These are phyloP conservation scores for Pleomassaria siparia DNA, from an alignment of 2,329 filamentous ascomycete genomes.

Conservation along the genomic window DNA sequence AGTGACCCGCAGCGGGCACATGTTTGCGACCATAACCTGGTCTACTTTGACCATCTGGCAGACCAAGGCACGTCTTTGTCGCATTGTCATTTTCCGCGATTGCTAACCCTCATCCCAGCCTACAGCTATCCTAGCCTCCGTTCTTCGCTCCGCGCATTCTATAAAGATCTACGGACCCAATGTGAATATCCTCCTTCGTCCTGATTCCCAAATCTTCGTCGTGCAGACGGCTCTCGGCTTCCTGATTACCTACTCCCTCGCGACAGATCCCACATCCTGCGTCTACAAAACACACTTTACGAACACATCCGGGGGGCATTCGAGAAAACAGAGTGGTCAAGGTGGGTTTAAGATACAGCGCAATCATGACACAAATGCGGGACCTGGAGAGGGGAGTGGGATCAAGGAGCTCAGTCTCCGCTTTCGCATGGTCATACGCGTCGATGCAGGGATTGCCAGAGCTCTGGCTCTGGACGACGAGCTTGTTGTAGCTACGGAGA, in stretches of 20 bases:
- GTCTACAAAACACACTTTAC: slow-evolving; percentile 84
- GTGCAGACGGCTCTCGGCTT: slow-evolving; percentile 84
- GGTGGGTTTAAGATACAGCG: slow-evolving; percentile 41
- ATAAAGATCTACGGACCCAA: slow-evolving; percentile 83
- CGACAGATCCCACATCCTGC: slow-evolving; percentile 76
- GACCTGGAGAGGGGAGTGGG: slow-evolving; percentile 78
- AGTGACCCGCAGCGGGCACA: slow-evolving; percentile 75
- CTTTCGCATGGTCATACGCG: slow-evolving; percentile 97
- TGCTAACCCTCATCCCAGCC: slow-evolving; percentile 61
- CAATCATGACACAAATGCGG: slow-evolving; percentile 48
- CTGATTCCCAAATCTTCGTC: slow-evolving; percentile 89
- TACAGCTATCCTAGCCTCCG: slow-evolving; percentile 81
- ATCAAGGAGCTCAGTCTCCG: slow-evolving; percentile 85
- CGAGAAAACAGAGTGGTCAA: slow-evolving; percentile 52
- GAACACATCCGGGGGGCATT: slow-evolving; percentile 48
- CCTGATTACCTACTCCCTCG: slow-evolving; percentile 91
- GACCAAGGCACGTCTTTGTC: slow-evolving; percentile 68
- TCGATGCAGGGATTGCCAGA: slow-evolving; percentile 90
- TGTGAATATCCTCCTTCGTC: slow-evolving; percentile 78
- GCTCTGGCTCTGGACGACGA: slow-evolving; percentile 90
- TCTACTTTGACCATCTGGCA: slow-evolving; percentile 95
- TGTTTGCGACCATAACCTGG: slow-evolving; percentile 84
- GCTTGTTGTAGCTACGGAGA: slow-evolving; percentile 84
- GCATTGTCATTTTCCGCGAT: slow-evolving; percentile 1
- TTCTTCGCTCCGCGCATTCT: slow-evolving; percentile 79